Percentiles rank a stretch among this genome's conserved stretches.
These are phyloP conservation scores for Batrachochytrium dendrobatidis DNA, from an alignment of 371 early-diverging fungal genomes.

Conservation along the genomic window DNA sequence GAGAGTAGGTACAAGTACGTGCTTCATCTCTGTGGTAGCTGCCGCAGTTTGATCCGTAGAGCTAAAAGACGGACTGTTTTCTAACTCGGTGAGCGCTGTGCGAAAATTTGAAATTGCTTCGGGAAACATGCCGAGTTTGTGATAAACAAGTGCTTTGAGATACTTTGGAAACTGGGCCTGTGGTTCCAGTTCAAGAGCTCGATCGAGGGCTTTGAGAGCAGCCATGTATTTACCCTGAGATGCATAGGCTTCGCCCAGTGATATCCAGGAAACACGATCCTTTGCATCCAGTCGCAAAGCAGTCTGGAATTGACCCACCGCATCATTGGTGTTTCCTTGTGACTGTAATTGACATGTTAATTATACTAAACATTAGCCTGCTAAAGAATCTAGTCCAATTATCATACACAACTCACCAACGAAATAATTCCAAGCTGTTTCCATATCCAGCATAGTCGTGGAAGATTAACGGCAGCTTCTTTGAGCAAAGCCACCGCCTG, in stretches of 20 bases:
- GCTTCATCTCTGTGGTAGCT: neutral
- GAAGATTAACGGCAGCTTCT: slow-evolving; percentile 34
- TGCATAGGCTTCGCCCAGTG: slow-evolving; percentile 79
- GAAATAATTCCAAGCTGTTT: slow-evolving; percentile 64
- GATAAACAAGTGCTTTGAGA: slow-evolving; percentile 53
- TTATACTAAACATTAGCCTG: neutral
- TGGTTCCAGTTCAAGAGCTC: slow-evolving; percentile 62
- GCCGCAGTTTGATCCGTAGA: slow-evolving; percentile 20
- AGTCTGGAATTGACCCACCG: slow-evolving; percentile 75
- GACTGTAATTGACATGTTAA: slow-evolving; percentile 6
- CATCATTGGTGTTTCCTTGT: slow-evolving; percentile 30
- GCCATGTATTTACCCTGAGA: slow-evolving; percentile 79
- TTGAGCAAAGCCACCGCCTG: slow-evolving; percentile 52
- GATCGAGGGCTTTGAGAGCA: slow-evolving; percentile 67
- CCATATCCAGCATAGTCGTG: slow-evolving; percentile 71
- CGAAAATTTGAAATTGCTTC: slow-evolving; percentile 44
- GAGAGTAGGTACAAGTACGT: slow-evolving; percentile 50
- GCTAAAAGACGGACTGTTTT: too few relatives aligned
- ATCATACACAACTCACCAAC: slow-evolving; percentile 42
- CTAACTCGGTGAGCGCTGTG: neutral
- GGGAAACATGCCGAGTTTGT: slow-evolving; percentile 54
- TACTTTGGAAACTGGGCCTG: slow-evolving; percentile 38
- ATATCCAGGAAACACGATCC: slow-evolving; percentile 71
- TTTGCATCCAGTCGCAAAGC: slow-evolving; percentile 64
- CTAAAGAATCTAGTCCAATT: neutral